A percentile compares a stretch with the other conserved stretches of the same genome.
These are phyloP conservation scores for Chytridium lagenaria DNA, from an alignment of 371 early-diverging fungal species.

Conservation along the genomic window DNA sequence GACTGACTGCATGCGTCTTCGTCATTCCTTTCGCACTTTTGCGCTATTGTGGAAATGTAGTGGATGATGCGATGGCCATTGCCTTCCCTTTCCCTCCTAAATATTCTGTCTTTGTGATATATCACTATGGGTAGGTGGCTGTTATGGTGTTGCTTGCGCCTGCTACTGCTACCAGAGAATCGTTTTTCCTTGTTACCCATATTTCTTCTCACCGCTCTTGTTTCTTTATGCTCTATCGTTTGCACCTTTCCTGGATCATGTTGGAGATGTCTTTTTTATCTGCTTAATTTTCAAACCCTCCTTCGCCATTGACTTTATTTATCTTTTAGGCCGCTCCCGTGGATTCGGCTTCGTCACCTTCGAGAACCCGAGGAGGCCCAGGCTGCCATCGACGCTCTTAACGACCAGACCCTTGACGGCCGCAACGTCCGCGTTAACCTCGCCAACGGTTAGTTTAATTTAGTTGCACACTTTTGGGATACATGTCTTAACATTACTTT, in stretches of 20 bases:
- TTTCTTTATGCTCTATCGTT: constrained; percentile 9
- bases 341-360: constrained; percentile 85
- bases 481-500: background rate
- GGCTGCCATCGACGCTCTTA: constrained; percentile 61
- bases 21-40: too few relatives aligned
- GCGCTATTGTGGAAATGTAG: too few relatives aligned
- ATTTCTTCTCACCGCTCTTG: background rate
- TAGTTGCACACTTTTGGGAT: constrained; percentile 14
- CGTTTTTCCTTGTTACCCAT: background rate
- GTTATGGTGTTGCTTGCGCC: constrained; percentile 21
- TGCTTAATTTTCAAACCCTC: background rate
- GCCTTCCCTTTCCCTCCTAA: background rate
- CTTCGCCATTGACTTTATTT: background rate
- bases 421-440: constrained; percentile 68
- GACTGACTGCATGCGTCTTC: too few relatives aligned
- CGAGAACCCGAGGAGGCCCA: constrained; percentile 58
- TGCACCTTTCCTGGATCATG: too few relatives aligned
- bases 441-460: constrained; percentile 40
- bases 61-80: background rate
- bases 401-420: constrained; percentile 69
- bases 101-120: background rate
- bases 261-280: too few relatives aligned
- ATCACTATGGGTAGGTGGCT: background rate
- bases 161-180: constrained; percentile 9
- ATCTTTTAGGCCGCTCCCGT: constrained; percentile 65